Evolutionary conservation across 2,329 filamentous ascomycete genomes (phyloP).

Genomic region (Neofusicoccum cordaticola): DNA sequence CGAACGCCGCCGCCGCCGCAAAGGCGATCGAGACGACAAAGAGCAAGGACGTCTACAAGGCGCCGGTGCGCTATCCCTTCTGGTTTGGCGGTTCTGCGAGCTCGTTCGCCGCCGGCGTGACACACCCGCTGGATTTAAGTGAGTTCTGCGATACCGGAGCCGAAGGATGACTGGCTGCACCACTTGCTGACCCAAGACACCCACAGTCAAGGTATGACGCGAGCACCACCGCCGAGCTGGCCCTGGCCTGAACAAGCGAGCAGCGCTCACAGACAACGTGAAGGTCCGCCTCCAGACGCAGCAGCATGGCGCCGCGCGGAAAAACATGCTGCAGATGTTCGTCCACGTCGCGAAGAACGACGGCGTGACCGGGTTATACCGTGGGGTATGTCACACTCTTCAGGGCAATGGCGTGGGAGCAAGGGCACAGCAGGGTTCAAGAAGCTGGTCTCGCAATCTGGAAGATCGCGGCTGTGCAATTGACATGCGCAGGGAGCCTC

Average conservation of each 20-base stretch:
- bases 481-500: neutral
- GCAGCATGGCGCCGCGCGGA: constrained; percentile 59
- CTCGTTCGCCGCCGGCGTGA: constrained; percentile 86
- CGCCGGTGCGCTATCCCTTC: constrained; percentile 47
- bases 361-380: constrained; percentile 80
- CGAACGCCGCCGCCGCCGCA: constrained; percentile 40
- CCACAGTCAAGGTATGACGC: constrained; percentile 43
- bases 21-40: constrained; percentile 34
- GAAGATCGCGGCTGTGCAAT: neutral
- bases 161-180: neutral
- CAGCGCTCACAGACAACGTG: neutral
- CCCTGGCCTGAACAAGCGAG: neutral
- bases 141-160: constrained; percentile 38
- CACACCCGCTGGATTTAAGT: constrained; percentile 91
- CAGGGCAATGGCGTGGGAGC: neutral
- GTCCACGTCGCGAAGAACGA: constrained; percentile 73
- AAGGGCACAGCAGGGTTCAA: neutral
- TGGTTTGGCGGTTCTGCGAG: constrained; percentile 97
- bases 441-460: neutral
- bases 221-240: neutral
- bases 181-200: constrained; percentile 28
- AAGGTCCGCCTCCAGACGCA: constrained; percentile 88
- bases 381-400: constrained; percentile 55
- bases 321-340: constrained; percentile 83
- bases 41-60: constrained; percentile 41